Evolutionary conservation across 495 filamentous ascomycete species (phyloP).

Genomic region (Penicillium roqueforti): DNA sequence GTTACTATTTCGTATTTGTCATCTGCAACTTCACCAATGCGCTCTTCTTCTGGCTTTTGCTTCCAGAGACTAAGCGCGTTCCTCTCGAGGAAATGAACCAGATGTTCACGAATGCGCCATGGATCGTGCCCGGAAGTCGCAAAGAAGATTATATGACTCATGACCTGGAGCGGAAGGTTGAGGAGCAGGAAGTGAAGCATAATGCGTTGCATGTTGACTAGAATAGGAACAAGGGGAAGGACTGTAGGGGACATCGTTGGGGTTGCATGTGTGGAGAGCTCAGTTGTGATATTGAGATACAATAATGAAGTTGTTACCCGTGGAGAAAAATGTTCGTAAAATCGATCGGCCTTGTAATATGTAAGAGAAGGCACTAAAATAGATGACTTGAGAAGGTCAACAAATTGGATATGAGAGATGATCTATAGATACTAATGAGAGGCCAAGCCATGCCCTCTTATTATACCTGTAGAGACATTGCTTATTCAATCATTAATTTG

Average conservation of each 20-base stretch:
- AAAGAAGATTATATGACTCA: conserved; percentile 36
- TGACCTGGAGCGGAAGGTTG: conserved; percentile 38
- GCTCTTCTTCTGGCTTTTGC: conserved; percentile 57
- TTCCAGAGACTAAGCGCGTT: conserved; percentile 62
- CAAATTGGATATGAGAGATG: background rate
- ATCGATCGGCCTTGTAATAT: too few relatives aligned
- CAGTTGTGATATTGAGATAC: background rate
- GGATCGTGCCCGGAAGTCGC: conserved; percentile 52
- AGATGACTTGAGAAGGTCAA: background rate
- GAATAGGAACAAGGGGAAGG: background rate
- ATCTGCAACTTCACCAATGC: conserved; percentile 54
- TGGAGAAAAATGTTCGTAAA: background rate
- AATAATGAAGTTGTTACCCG: background rate
- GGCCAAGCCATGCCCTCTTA: background rate
- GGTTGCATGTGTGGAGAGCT: background rate
- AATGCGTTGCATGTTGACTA: conserved; percentile 23
- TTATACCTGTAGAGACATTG: background rate
- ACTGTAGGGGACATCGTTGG: background rate
- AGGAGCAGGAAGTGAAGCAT: conserved; percentile 37
- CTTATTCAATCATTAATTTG: background rate
- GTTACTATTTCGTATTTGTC: conserved; percentile 56
- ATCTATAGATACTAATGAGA: background rate
- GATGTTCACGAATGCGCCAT: conserved; percentile 64
- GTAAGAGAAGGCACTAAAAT: background rate
- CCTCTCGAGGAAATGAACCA: conserved; percentile 69